Base-by-base conservation (phyloP, 768 basidiomycete genomes). In the Trametes elegans region DNA sequence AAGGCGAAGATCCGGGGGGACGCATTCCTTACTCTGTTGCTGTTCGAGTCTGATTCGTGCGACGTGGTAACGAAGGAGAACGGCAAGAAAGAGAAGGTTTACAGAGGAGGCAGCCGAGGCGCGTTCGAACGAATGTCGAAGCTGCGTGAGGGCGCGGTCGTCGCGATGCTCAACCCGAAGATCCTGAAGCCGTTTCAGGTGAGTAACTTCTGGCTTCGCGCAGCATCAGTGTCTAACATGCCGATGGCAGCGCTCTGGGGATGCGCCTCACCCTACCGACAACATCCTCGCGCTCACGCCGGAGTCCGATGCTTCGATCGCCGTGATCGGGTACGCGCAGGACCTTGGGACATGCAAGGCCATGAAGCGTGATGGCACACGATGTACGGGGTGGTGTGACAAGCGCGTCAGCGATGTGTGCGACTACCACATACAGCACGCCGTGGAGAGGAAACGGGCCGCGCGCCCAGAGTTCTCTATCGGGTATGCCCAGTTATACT, bases 281-380 rank as follows among this genome's bases (percentile, higher is more conserved):
- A 91, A 96, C 63, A 81, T 93, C 18, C 80, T 98, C 18, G 93
- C 92, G 1, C 69, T 98, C 27, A 94, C 93, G 0, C 97, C 97
- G 0, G 85, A 87, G 46, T 87, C 85, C 0, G 88, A 84, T 0
- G 79, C 82, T 2, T 87, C 90, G 0, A 86, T 98, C 47, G 81
- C 83, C n/a, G 77, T 90, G 31, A 82, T 99, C 43, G 96, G 97
- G 1, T 81, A 85, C n/a, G 79, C 93, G 11, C 79, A 79, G 24
- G 94, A 99, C 67, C 79, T 98, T 1, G 92, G 94, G 0, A 84
- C 85, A 75, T 99, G 97, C 65, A 74, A 72, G 2, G 93, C 88
- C 9, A 65, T 76, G 40, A 90, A 87, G 66, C 79, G 81, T 48
- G 93, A 96, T 54, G 93, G 93, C 1, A 86, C 87, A 46, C 63